These are phyloP conservation scores for Aureobasidium sp. DNA, from an alignment of 2,329 filamentous ascomycete genomes.

Conservation along the genomic window DNA sequence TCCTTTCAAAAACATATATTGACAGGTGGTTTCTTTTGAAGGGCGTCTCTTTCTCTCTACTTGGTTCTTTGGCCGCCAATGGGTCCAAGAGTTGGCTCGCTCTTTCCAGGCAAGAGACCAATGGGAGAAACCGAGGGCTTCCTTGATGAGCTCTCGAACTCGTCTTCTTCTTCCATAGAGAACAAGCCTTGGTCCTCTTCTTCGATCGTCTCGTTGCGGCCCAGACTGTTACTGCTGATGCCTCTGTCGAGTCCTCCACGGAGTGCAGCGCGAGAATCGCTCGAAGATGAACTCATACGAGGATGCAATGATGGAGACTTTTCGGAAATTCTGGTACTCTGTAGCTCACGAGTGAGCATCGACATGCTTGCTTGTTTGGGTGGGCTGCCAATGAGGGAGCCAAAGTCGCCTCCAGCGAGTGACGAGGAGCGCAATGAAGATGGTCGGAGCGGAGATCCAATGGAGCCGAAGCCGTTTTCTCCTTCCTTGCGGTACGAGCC, in stretches of 20 bases:
- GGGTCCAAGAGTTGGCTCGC: constrained; percentile 15
- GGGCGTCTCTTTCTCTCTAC: not conserved
- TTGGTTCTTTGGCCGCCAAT: constrained; percentile 15
- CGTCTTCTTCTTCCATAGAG: constrained; percentile 27
- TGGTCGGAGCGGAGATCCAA: constrained; percentile 56
- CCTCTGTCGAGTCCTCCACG: constrained; percentile 22
- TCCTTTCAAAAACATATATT: not conserved
- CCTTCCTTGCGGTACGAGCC: constrained; percentile 46
- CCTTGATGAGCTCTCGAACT: not conserved
- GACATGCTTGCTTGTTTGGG: constrained; percentile 53
- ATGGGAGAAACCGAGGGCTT: constrained; percentile 4
- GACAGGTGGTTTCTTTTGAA: not conserved
- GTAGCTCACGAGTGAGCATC: constrained; percentile 51
- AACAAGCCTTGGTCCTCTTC: constrained; percentile 28
- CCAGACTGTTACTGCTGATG: constrained; percentile 24
- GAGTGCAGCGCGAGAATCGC: constrained; percentile 4
- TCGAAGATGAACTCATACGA: constrained; percentile 18
- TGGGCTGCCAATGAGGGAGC: constrained; percentile 47
- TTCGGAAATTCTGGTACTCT: constrained; percentile 22
- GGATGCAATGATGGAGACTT: constrained; percentile 11
- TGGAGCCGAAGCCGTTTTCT: constrained; percentile 47
- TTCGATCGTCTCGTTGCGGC: constrained; percentile 23
- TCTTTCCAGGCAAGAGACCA: constrained; percentile 14
- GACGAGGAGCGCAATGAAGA: constrained; percentile 41
- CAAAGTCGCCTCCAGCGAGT: constrained; percentile 37